Percentiles rank a stretch among this genome's conserved stretches.
Conservation (phyloP, 805 yeast species). For the Torulaspora microellipsoides region DNA sequence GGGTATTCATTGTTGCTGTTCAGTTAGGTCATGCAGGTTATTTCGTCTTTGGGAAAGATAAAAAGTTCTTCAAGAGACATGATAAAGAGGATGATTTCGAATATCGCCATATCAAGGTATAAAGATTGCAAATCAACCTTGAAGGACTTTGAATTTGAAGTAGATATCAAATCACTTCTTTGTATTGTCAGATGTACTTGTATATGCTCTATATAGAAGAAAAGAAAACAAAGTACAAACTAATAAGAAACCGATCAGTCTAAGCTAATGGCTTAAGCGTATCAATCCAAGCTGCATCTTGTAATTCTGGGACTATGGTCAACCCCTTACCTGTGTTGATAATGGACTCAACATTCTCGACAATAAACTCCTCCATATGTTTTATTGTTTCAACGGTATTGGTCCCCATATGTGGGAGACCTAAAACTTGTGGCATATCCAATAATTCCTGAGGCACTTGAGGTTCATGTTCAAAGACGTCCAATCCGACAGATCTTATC, state of each 20-base stretch:
- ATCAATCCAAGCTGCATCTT: slow-evolving; percentile 31
- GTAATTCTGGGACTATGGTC: slow-evolving; percentile 77
- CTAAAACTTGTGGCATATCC: slow-evolving; percentile 61
- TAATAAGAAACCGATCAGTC: not conserved
- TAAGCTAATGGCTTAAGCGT: slow-evolving; percentile 17
- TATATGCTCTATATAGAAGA: not conserved
- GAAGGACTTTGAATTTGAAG: too few relatives aligned
- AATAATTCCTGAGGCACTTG: slow-evolving; percentile 58
- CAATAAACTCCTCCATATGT: slow-evolving; percentile 77
- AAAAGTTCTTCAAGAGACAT: slow-evolving; percentile 8
- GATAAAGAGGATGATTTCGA: slow-evolving; percentile 20
- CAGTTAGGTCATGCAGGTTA: slow-evolving; percentile 10
- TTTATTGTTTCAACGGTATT: slow-evolving; percentile 67
- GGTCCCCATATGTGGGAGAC: slow-evolving; percentile 89
- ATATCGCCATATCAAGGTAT: slow-evolving; percentile 22
- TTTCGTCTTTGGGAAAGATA: slow-evolving; percentile 9
- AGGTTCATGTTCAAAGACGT: slow-evolving; percentile 76
- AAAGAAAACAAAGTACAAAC: not conserved
- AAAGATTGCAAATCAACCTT: not conserved
- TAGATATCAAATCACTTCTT: not conserved
- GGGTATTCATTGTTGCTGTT: slow-evolving; percentile 13
- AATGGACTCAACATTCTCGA: slow-evolving; percentile 58
- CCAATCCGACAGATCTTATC: slow-evolving; percentile 64
- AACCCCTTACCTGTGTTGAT: slow-evolving; percentile 63
- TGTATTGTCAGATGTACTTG: not conserved